Conservation (phyloP, 176 grass and related monocot species). For the Neostapfia colusana region DNA sequence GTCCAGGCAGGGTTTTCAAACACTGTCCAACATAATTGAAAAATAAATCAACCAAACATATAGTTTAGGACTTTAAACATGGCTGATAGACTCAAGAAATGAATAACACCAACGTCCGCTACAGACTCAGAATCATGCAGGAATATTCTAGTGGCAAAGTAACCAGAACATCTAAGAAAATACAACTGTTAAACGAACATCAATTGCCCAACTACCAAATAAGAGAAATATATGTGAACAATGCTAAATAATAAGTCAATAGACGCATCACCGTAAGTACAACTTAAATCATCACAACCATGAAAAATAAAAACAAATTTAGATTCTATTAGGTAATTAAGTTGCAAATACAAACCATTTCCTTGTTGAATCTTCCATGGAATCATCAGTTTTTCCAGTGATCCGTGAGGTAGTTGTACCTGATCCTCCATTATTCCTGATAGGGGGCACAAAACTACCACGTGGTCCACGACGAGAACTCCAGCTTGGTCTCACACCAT, state of each 20-base stretch:
- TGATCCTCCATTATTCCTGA: conserved; percentile 76
- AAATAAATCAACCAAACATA: background rate
- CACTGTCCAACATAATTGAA: too few relatives aligned
- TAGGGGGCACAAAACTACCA: conserved; percentile 92
- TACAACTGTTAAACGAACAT: background rate
- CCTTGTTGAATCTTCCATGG: conserved; percentile 86
- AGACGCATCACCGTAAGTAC: background rate
- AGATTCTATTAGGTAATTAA: conserved; percentile 11
- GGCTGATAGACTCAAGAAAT: background rate
- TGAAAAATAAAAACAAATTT: conserved; percentile 24
- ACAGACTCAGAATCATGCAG: background rate
- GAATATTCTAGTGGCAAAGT: background rate
- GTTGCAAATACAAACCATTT: conserved; percentile 74
- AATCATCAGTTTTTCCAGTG: conserved; percentile 75
- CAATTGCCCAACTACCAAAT: background rate
- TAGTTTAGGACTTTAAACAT: background rate
- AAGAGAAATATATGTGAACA: background rate
- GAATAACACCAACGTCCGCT: background rate
- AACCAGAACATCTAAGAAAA: background rate
- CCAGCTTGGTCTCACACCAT: conserved; percentile 69
- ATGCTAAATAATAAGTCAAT: conserved; percentile 13
- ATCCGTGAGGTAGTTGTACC: conserved; percentile 50
- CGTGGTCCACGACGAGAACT: conserved; percentile 75
- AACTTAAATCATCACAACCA: conserved; percentile 26
- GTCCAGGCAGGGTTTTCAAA: too few relatives aligned